Evolutionary conservation across 176 grass and related monocot species (phyloP), one percentile per base, ranked within the genome.

Genomic region (Pontederia crassipes): DNA sequence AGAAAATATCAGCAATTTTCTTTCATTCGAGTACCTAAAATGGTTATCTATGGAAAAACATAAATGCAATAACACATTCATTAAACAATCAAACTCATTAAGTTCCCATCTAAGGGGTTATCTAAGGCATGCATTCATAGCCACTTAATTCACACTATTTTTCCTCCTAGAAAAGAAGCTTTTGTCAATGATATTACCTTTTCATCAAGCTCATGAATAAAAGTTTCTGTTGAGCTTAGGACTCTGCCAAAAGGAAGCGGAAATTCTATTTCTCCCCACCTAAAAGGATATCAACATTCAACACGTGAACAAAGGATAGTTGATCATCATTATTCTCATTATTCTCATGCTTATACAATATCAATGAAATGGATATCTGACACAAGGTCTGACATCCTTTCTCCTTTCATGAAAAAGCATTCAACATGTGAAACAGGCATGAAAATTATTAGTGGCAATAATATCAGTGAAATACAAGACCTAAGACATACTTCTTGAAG

Each of bases 201-300:
- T 76, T 96, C 92, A 87, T 96, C 92, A 35, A 96, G 72, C 68
- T 75, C 68, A 70, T 90, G 86, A 55, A 90, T 96, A 84, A 80
- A 96, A 49, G 75, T 87, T 85, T 96, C 92, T 11, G 87, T 65
- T n/a, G 92, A 81, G 57, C 72, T 97, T 62, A 96, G 67, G 24
- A 96, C 92, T 90, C 92, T 85, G 65, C 92, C 86, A 1, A 96
- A 96, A 73, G 92, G 92, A 59, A 96, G 78, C 50, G 92, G 92
- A 55, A 96, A 96, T 49, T 90, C 83, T 54, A 96, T 72, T 35
- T 74, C 46, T 55, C 87, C 87, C 92, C 92, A 97, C 76, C 92
- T 96, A 62, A 47, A 79, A 13, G 76, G 47, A 48, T 35, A 56
- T 64, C 28, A 54, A 45, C n/a, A 66, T 8, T 45, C 32, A 46